Base-by-base conservation (phyloP, 179 eudicot genomes). In the Corrigiola litoralis region DNA sequence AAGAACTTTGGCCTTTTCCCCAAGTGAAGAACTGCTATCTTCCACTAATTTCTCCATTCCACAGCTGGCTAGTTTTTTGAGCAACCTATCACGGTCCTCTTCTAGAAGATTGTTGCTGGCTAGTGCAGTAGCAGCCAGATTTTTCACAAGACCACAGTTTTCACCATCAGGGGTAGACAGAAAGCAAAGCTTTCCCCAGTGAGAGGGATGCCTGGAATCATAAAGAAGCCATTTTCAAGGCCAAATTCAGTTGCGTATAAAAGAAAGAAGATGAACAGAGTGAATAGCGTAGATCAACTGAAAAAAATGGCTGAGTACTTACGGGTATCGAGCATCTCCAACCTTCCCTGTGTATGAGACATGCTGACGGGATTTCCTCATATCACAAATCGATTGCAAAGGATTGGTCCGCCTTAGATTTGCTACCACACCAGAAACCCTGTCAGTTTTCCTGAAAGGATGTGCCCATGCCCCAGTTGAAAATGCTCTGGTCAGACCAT, bases 241-340 rank as follows among this genome's bases (percentile, higher is more conserved):
- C 14, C 53, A 28, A 28, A 27, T 10, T 25, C 31, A 18, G 32
- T 21, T n/a, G 7, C 37, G 25, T 27, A 40, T 10, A 36, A 18
- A 63, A n/a, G 34, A 51, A 12, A 41, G 10, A 20, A 45, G 13
- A 37, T 18, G 6, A 21, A 13, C 56, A 33, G 5, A 46, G 27
- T 23, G 1, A 47, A 32, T 25, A 4, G 16, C 42, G 23, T 25
- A 49, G 3, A 28, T 27, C 20, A 13, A 28, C 28, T 4, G 1
- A 28, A 16, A 2, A 52, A 5, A 10, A 52, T 9, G 16, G 29
- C n/a, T 28, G 36, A 29, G 6, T 14, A 78, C 99, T 84, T 77
- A 94, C 97, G 99, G 99, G 83, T 87, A 94, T 94, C 99, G 70
- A 28, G 97, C 99, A 80, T 90, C 99, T 21, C 99, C 99, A 52